Conservation (phyloP, 2,329 filamentous ascomycete genomes). For the Aspergillus versicolor region DNA sequence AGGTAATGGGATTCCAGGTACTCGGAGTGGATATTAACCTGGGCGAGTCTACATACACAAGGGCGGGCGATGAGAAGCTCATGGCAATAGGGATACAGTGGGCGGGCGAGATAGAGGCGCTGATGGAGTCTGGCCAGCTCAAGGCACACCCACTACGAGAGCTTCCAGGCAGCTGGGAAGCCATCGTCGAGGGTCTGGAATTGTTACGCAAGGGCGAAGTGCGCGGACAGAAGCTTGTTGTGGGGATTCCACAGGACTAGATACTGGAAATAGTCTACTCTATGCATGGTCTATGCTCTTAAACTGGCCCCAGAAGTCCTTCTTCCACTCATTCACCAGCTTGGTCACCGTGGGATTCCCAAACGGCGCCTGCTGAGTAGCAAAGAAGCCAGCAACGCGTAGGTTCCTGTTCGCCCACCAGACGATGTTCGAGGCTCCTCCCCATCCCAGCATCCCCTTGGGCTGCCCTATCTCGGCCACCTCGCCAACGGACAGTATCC, state of each 20-base stretch:
- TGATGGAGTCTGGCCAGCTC: background rate
- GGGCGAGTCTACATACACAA: background rate
- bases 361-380: constrained; percentile 11
- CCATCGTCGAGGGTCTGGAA: background rate
- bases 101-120: background rate
- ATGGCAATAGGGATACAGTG: background rate
- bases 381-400: constrained; percentile 8
- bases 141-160: background rate
- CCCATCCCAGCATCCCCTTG: constrained; percentile 3
- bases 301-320: constrained; percentile 4
- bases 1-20: background rate
- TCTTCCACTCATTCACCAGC: constrained; percentile 11
- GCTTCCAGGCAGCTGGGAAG: background rate
- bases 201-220: background rate
- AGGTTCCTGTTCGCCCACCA: constrained; percentile 8
- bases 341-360: constrained; percentile 4
- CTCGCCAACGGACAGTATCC: background rate
- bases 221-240: background rate
- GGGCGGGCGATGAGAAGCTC: background rate
- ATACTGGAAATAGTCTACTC: background rate
- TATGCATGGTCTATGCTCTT: background rate
- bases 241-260: background rate
- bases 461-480: constrained; percentile 7
- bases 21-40: background rate
- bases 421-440: constrained; percentile 7